These are phyloP conservation scores for Oidiodendron maius DNA, from an alignment of 495 filamentous ascomycete species.

Conservation along the genomic window DNA sequence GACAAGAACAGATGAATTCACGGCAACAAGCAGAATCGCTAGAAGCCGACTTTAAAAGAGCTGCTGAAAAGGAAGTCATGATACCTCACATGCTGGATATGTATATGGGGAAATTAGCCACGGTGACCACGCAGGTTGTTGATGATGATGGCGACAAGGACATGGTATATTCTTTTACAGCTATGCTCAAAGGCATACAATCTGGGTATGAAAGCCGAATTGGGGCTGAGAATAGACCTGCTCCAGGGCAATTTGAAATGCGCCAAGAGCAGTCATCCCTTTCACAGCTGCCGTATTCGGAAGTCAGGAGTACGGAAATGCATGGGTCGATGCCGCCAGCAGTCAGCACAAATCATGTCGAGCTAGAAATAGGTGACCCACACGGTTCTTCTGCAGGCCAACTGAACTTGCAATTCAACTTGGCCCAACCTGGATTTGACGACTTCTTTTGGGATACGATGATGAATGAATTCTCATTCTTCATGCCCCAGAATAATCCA, in stretches of 20 bases:
- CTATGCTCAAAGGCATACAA: slow-evolving; percentile 10
- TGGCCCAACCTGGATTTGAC: slow-evolving; percentile 11
- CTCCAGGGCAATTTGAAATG: slow-evolving; percentile 9
- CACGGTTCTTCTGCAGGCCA: slow-evolving; percentile 11
- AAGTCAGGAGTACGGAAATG: slow-evolving; percentile 11
- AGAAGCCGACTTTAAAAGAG: slow-evolving; percentile 10
- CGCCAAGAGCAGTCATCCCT: slow-evolving; percentile 9
- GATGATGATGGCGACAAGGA: slow-evolving; percentile 10
- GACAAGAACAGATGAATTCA: slow-evolving; percentile 9
- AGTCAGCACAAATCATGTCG: slow-evolving; percentile 9
- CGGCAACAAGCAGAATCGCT: slow-evolving; percentile 10
- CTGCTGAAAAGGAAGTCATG: slow-evolving; percentile 12
- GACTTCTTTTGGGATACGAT: slow-evolving; percentile 10
- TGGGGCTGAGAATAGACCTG: slow-evolving; percentile 11
- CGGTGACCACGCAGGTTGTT: slow-evolving; percentile 10
- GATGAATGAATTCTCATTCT: slow-evolving; percentile 11
- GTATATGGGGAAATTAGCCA: slow-evolving; percentile 13
- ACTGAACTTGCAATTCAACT: slow-evolving; percentile 11
- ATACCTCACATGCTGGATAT: slow-evolving; percentile 11
- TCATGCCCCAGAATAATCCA: slow-evolving; percentile 5
- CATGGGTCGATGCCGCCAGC: slow-evolving; percentile 11
- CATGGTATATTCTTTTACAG: slow-evolving; percentile 7
- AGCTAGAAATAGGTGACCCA: slow-evolving; percentile 10
- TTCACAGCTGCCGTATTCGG: slow-evolving; percentile 9
- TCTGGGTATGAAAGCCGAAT: slow-evolving; percentile 11